Percentiles rank a stretch among this genome's conserved stretches.
Conservation (phyloP, 1,139 yeast genomes). For the Diutina sp. region DNA sequence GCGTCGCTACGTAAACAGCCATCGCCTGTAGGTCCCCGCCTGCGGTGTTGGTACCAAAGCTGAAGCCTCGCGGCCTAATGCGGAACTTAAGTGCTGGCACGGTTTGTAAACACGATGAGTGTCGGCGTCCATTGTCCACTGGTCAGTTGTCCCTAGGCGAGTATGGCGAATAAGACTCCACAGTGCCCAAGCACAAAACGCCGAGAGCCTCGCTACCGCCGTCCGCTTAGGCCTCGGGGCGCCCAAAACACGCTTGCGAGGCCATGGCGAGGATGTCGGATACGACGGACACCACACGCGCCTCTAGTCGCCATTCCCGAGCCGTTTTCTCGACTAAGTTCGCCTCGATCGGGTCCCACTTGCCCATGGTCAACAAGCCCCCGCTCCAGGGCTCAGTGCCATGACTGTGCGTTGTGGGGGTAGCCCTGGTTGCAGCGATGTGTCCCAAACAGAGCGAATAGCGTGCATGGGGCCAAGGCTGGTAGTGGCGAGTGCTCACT, state of each 20-base stretch:
- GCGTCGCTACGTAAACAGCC: too few species aligned
- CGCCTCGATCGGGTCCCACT: neutral
- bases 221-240: neutral
- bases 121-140: too few species aligned
- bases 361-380: too few species aligned
- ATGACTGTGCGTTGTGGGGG: too few species aligned
- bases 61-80: too few species aligned
- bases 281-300: neutral
- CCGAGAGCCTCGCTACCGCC: neutral
- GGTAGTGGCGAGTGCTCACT: neutral
- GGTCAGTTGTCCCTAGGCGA: too few species aligned
- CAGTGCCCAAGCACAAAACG: neutral
- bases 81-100: too few species aligned
- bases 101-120: too few species aligned
- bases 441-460: neutral
- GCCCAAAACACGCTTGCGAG: neutral
- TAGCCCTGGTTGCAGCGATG: neutral
- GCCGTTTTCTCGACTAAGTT: neutral
- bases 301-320: neutral
- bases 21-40: too few species aligned
- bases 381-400: too few species aligned
- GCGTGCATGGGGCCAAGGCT: neutral
- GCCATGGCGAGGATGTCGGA: neutral
- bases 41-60: too few species aligned
- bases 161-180: neutral